Conservation (phyloP, 306 rosid species). For the Quercus variabilis region DNA sequence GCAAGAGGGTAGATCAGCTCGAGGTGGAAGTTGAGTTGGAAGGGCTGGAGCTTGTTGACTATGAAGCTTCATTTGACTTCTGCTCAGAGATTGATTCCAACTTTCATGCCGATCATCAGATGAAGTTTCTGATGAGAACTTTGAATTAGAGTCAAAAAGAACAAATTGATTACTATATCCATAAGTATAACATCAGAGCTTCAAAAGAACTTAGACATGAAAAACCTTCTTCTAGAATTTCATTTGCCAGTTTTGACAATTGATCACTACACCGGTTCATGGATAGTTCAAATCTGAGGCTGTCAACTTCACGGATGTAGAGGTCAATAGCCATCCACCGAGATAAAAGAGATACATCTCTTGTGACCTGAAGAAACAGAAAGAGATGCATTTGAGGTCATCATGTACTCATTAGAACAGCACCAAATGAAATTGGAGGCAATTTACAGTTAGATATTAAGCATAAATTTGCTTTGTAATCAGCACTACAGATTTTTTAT, state of each 20-base stretch:
- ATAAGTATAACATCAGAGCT: conserved; percentile 10
- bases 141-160: conserved; percentile 3
- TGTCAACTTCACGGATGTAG: conserved; percentile 79
- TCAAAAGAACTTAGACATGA: conserved; percentile 15
- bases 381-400: background rate
- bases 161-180: conserved; percentile 10
- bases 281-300: conserved; percentile 88
- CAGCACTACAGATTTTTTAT: background rate
- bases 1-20: conserved; percentile 88
- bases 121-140: conserved; percentile 44
- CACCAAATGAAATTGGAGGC: background rate
- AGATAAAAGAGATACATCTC: conserved; percentile 80
- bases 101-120: conserved; percentile 49
- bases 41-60: conserved; percentile 50
- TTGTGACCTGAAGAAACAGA: conserved; percentile 68
- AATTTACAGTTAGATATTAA: background rate
- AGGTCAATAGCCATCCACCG: conserved; percentile 96
- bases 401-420: background rate
- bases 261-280: conserved; percentile 77
- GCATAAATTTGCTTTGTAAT: background rate
- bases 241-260: conserved; percentile 62
- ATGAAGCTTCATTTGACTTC: conserved; percentile 45
- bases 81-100: conserved; percentile 56
- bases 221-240: conserved; percentile 73
- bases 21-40: conserved; percentile 84